These are phyloP conservation scores for Comarum palustre DNA, from an alignment of 306 rosid species.

Conservation along the genomic window DNA sequence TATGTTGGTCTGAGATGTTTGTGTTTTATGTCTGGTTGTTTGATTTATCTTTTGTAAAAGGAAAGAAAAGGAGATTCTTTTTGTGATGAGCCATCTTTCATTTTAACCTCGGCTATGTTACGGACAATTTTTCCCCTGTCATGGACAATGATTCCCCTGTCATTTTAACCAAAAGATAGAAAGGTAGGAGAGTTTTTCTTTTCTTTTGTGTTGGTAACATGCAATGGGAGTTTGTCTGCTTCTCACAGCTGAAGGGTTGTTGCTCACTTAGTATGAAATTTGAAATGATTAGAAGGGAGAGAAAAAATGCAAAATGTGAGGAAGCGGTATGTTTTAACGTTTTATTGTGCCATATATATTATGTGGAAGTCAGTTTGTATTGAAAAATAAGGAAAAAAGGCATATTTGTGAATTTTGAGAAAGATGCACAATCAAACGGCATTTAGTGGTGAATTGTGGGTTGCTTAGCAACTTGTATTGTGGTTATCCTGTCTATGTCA, in stretches of 20 bases:
- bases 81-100: not conserved
- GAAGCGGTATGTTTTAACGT: not conserved
- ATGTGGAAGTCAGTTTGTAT: not conserved
- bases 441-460: not conserved
- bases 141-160: no score
- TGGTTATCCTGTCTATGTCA: not conserved
- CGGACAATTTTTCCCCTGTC: no score
- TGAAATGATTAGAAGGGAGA: not conserved
- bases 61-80: not conserved
- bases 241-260: not conserved
- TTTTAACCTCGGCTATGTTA: not conserved
- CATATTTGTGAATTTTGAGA: not conserved
- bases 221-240: not conserved
- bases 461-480: not conserved
- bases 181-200: not conserved
- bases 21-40: not conserved
- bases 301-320: not conserved
- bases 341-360: not conserved
- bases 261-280: not conserved
- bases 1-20: not conserved
- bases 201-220: not conserved
- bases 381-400: not conserved
- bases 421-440: not conserved
- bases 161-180: not conserved
- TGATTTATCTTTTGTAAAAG: not conserved